Base-by-base conservation (phyloP, 2,329 filamentous ascomycete genomes). In the Venturia carpophila region DNA sequence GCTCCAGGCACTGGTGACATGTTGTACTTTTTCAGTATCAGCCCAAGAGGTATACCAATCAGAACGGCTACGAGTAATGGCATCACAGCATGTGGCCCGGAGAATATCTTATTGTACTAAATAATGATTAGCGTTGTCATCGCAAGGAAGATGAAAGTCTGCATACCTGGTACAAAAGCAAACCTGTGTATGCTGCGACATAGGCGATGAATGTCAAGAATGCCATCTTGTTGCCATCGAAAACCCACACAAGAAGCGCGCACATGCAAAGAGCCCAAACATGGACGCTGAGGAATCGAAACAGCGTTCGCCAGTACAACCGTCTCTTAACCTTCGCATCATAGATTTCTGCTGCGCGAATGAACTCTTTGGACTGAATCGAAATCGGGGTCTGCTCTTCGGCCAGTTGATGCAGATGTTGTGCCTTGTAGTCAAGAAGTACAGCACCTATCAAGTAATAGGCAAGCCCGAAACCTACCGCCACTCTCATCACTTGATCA, bases 361-460 rank as follows among this genome's bases (percentile, higher is more conserved):
- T 79, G 13, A 78, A 74, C 47, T 77, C 73, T 1, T 75, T 71
- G 19, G 75, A 75, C 30, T 72, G 74, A 47, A 82, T 77, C 1
- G 76, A 75, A 6, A 75, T 69, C 13, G 77, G 75, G 1, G 74
- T 71, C 66, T 78, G 73, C 34, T 77, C 74, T 62, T 80, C 77
- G 3, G 79, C 77, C 1, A 77, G 69, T 15, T 75, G 76, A 66
- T 81, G 78, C 0, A 84, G 74, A 66, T 81, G 78, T 64, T 81
- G 79, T 24, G 81, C 80, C 66, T 83, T 82, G 67, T 79, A 79
- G 68, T 85, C 83, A 34, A 85, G 80, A 27, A 83, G 74, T 1
- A 84, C 81, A 15, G 83, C 82, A 34, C 83, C 82, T 30, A 84
- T 77, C 21, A 84, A 74, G 68, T 84, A 85, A 70, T 84, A 85